A percentile compares a stretch with the other conserved stretches of the same genome.
Evolutionary conservation across 2,329 filamentous ascomycete species (phyloP).

Genomic region (Epichloe gansuensis): DNA sequence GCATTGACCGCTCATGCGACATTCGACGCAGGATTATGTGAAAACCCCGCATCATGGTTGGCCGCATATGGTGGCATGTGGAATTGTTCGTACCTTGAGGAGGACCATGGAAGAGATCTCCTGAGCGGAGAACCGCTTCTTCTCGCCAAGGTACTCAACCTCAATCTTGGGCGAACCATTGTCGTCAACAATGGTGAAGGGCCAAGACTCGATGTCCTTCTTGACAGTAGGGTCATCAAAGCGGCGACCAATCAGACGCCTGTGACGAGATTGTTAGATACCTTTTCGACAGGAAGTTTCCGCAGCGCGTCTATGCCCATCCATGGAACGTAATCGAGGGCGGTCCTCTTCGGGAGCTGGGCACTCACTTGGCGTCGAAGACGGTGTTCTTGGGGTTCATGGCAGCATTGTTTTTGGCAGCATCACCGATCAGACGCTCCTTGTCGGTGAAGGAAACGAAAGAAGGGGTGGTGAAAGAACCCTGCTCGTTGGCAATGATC

Average conservation of each 20-base stretch:
- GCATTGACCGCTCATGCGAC: background rate
- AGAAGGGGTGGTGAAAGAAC: constrained; percentile 95
- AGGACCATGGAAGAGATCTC: constrained; percentile 99
- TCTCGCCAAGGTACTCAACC: constrained; percentile 91
- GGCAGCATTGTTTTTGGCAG: constrained; percentile 98
- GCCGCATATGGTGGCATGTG: background rate
- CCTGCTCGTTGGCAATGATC: constrained; percentile 99
- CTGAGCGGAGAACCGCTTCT: constrained; percentile 92
- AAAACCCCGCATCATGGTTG: background rate
- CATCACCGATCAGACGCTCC: constrained; percentile 98
- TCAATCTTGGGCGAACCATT: constrained; percentile 80
- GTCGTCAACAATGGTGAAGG: constrained; percentile 94
- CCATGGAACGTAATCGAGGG: background rate
- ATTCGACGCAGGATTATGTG: background rate
- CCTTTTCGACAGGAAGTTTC: background rate
- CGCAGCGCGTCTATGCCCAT: background rate
- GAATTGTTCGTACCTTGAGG: constrained; percentile 56
- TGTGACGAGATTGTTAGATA: constrained; percentile 22
- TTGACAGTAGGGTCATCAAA: constrained; percentile 94
- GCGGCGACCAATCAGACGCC: constrained; percentile 93
- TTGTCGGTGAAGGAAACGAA: constrained; percentile 99
- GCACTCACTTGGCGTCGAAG: constrained; percentile 92
- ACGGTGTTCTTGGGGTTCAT: constrained; percentile 98
- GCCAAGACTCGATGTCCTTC: constrained; percentile 98
- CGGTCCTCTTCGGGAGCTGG: background rate